These are phyloP conservation scores for Dissophora globulifera DNA, from an alignment of 192 early-diverging fungal species.

Conservation along the genomic window DNA sequence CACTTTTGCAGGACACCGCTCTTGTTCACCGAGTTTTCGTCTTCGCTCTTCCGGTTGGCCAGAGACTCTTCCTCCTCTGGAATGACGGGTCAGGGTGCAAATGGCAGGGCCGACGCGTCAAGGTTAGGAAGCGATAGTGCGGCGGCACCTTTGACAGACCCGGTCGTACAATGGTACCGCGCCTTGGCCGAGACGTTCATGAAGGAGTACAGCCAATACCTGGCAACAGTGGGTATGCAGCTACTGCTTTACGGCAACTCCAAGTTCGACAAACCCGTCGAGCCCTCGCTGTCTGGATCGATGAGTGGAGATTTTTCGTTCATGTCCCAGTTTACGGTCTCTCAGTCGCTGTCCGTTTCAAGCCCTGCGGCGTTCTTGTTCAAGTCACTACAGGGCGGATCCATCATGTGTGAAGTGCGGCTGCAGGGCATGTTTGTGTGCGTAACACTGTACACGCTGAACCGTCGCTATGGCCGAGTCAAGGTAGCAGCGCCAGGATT, in stretches of 20 bases:
- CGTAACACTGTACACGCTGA: conserved; percentile 67
- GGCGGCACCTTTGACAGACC: conserved; percentile 18
- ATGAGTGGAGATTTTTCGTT: conserved; percentile 47
- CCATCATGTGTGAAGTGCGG: conserved; percentile 68
- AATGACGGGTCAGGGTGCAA: background rate
- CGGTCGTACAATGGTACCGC: conserved; percentile 58
- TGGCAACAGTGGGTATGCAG: conserved; percentile 70
- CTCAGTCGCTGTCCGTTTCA: conserved; percentile 48
- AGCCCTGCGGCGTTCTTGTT: conserved; percentile 63
- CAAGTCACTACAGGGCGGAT: conserved; percentile 65
- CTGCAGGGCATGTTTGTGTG: conserved; percentile 67
- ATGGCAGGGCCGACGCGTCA: background rate
- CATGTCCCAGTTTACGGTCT: conserved; percentile 58
- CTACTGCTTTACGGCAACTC: conserved; percentile 62
- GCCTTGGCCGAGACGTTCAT: conserved; percentile 60
- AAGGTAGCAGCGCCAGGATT: conserved; percentile 51
- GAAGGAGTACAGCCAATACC: conserved; percentile 64
- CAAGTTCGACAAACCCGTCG: conserved; percentile 49
- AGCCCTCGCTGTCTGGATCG: conserved; percentile 33
- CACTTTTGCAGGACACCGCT: conserved; percentile 70
- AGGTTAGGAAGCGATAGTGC: conserved; percentile 2
- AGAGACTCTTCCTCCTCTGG: conserved; percentile 1
- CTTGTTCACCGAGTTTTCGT: conserved; percentile 56
- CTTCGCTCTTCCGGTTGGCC: conserved; percentile 20
- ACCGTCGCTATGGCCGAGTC: conserved; percentile 63